phyloP scores from a whole-genome alignment of 257 asterid species.

The Perilla frutescens region DNA sequence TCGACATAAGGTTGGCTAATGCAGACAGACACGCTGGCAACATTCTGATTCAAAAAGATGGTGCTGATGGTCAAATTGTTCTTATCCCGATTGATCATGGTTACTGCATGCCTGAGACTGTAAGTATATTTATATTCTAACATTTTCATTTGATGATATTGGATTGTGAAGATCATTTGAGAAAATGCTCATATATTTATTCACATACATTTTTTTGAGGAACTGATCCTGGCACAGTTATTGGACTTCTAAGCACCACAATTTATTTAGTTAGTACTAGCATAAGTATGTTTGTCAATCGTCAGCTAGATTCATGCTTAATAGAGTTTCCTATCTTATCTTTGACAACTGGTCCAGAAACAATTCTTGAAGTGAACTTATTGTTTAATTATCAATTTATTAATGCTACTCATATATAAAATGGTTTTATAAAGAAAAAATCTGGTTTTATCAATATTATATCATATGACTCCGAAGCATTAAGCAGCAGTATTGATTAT shows the following conservation, averaged over 20 bases:
- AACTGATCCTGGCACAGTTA: not conserved
- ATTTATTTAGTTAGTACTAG: not conserved
- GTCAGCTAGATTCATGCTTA: not conserved
- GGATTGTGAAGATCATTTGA: not conserved
- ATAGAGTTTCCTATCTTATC: conserved; percentile 2
- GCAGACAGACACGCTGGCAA: conserved; percentile 81
- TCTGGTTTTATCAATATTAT: not conserved
- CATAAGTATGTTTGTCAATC: not conserved
- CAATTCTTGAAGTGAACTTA: not conserved
- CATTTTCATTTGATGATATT: not conserved
- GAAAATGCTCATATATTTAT: not conserved
- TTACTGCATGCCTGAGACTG: conserved; percentile 81
- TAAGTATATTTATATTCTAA: conserved; percentile 41
- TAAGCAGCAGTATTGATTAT: not conserved
- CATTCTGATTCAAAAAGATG: conserved; percentile 62
- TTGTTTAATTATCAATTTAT: not conserved
- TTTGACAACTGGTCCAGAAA: not conserved
- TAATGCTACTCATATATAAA: not conserved
- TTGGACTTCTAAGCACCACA: not conserved
- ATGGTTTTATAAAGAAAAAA: not conserved
- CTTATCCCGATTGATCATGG: conserved; percentile 85
- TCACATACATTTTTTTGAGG: conserved; percentile 7
- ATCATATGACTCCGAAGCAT: not conserved
- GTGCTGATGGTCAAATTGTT: conserved; percentile 49
- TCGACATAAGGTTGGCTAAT: conserved; percentile 81